Conservation (phyloP, 805 yeast genomes). For the Clavispora santaluciae region DNA sequence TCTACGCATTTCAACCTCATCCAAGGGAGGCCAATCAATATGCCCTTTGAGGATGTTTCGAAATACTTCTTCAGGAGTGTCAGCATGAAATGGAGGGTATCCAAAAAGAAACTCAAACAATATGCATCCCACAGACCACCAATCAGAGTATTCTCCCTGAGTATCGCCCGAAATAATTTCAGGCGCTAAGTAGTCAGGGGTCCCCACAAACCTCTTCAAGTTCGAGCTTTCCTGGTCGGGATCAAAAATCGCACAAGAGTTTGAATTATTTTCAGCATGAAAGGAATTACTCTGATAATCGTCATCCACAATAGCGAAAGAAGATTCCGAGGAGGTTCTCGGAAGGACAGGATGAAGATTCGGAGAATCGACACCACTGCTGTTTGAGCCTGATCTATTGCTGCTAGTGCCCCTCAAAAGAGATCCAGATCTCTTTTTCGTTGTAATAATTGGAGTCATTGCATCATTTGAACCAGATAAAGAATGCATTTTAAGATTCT, state of each 20-base stretch:
- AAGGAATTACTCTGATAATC: constrained; percentile 26
- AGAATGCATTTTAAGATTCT: constrained; percentile 16
- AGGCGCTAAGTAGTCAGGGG: constrained; percentile 97
- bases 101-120: constrained; percentile 89
- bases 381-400: constrained; percentile 27
- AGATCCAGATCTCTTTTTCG: constrained; percentile 14
- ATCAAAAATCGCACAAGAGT: constrained; percentile 62
- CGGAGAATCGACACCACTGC: constrained; percentile 47
- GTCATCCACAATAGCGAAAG: constrained; percentile 52
- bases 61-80: constrained; percentile 75
- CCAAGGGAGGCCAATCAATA: constrained; percentile 79
- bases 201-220: constrained; percentile 77
- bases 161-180: constrained; percentile 85
- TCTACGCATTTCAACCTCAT: constrained; percentile 47
- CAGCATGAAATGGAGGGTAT: constrained; percentile 89
- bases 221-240: constrained; percentile 50
- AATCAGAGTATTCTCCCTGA: constrained; percentile 83
- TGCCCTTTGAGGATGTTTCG: constrained; percentile 68
- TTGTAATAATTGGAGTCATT: constrained; percentile 5
- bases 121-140: constrained; percentile 99
- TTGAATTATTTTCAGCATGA: constrained; percentile 19
- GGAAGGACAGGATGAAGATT: constrained; percentile 42
- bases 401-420: constrained; percentile 13
- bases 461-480: constrained; percentile 8
- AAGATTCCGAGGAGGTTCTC: constrained; percentile 51